Base-by-base conservation (phyloP, 768 basidiomycete species). In the Nidularia sp. region DNA sequence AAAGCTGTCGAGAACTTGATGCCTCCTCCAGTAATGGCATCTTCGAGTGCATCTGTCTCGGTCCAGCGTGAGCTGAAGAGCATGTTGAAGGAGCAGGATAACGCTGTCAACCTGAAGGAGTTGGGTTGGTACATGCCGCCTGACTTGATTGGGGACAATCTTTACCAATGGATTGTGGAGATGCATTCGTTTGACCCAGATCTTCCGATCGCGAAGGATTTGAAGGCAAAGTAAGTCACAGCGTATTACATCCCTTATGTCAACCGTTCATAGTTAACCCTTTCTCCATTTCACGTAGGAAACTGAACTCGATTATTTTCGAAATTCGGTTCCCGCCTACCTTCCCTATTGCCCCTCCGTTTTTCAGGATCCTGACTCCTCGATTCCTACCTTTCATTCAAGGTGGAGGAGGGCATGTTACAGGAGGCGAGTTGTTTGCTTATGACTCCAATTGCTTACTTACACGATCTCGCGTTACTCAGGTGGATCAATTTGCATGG, bases 401-500 rank as follows among this genome's bases (percentile, higher is more conserved):
- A 48, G 87, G 86, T 13, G 87, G 86, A 2, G 86, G 86, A 6
- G 86, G 85, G 0, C 82, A 86, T 65, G 70, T 88, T 41, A 86
- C 85, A 15, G 78, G 75, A 57, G 85, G 82, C 78, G 54, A 29
- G 68, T 18, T 18, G 18, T 18, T 22, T 22, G 31, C 33, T 48
- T 48, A 31, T 8, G 18, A 18, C 18, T 18, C 18, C 18, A 18
- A 18, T 18, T 18, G 18, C 18, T 18, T 18, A 18, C 18, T 18
- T 18, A 18, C 18, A 18, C 18, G 18, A 18, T 18, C 18, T 53
- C 48, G 53, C 42, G 18, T 18, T 18, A 47, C 5, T 34, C 54
- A 81, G 84, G 85, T 8, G 86, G 86, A 1, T 85, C 83, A 3
- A 86, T 88, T 47, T 88, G 86, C 58, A 86, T 88, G 85, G 86